Conservation (phyloP, 352 stramenopile species). For the Pythium periplocum region DNA sequence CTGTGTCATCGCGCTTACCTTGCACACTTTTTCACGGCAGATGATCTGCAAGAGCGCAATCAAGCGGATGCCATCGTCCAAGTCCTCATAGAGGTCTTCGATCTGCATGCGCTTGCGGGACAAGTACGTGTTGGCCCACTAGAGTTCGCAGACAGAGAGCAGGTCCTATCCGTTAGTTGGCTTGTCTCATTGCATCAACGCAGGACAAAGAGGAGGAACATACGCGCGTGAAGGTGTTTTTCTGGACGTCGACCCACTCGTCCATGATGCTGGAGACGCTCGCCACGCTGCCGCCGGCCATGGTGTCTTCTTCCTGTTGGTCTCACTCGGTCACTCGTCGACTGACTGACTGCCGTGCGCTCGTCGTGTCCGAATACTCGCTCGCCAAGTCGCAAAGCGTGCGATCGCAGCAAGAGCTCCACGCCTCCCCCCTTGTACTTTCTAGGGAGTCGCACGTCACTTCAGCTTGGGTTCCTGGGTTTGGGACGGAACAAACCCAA, state of each 20-base stretch:
- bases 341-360: constrained; percentile 13
- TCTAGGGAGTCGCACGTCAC: too few relatives aligned
- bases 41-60: constrained; percentile 88
- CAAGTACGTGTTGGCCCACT: constrained; percentile 90
- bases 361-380: too few relatives aligned
- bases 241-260: constrained; percentile 90
- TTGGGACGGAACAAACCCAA: too few relatives aligned
- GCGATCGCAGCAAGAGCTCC: too few relatives aligned
- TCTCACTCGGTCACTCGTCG: constrained; percentile 10
- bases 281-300: constrained; percentile 19
- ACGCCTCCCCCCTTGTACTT: too few relatives aligned
- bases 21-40: constrained; percentile 80
- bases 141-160: not conserved
- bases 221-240: constrained; percentile 89
- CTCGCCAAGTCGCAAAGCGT: too few relatives aligned
- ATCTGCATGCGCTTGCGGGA: constrained; percentile 86
- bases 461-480: too few relatives aligned
- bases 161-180: too few relatives aligned
- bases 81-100: constrained; percentile 86
- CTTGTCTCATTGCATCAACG: too few relatives aligned
- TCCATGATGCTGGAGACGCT: constrained; percentile 35
- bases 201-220: constrained; percentile 1
- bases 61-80: constrained; percentile 83
- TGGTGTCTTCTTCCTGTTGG: constrained; percentile 13
- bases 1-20: constrained; percentile 29